phyloP scores from a whole-genome alignment of 2,329 filamentous ascomycete genomes.

The Aureobasidium sp. region DNA sequence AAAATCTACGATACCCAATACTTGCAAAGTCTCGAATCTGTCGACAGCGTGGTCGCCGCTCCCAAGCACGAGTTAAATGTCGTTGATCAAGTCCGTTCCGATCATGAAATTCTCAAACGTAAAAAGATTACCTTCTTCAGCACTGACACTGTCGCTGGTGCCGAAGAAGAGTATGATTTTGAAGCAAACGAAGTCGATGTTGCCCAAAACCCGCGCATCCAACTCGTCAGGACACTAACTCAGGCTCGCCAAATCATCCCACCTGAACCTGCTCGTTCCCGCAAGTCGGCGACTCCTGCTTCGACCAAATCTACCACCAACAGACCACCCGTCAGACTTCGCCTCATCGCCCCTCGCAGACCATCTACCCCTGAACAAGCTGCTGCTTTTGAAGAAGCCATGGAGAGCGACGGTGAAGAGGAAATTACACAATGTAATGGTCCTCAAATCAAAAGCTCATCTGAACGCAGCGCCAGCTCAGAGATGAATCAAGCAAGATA shows the following conservation, averaged over 20 bases:
- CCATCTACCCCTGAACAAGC: conserved; percentile 5
- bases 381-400: background rate
- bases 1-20: background rate
- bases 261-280: background rate
- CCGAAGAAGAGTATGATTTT: background rate
- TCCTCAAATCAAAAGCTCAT: too few species aligned
- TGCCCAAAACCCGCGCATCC: background rate
- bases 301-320: background rate
- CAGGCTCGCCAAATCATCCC: background rate
- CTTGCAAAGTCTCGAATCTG: background rate
- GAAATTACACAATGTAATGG: too few species aligned
- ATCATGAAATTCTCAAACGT: too few species aligned
- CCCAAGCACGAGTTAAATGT: background rate
- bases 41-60: background rate
- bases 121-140: background rate
- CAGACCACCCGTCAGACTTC: background rate
- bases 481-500: background rate
- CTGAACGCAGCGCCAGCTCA: background rate
- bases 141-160: background rate
- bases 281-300: background rate
- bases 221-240: background rate
- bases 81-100: background rate
- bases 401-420: too few species aligned
- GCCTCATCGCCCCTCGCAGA: background rate
- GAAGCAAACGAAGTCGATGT: background rate